phyloP scores from a whole-genome alignment of 306 rosid species.

The Inga leiocalycina region DNA sequence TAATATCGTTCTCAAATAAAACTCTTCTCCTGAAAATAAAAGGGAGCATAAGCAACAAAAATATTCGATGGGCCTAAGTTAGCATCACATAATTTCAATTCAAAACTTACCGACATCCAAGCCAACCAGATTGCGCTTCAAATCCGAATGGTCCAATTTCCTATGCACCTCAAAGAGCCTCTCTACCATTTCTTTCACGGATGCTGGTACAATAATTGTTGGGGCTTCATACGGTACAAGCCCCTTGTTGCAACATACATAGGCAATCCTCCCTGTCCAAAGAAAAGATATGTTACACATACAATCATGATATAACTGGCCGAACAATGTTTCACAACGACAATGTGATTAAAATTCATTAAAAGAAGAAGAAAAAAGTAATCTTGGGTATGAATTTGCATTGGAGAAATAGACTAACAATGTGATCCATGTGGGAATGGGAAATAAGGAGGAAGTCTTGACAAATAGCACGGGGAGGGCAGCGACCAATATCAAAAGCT shows the following conservation, averaged over 20 bases:
- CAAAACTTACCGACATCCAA: conserved; percentile 78
- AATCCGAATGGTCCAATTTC: conserved; percentile 86
- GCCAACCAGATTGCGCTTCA: conserved; percentile 74
- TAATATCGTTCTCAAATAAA: conserved; percentile 69
- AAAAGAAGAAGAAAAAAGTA: conserved; percentile 2
- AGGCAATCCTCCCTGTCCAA: conserved; percentile 38
- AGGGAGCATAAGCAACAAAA: conserved; percentile 20
- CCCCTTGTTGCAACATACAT: conserved; percentile 95
- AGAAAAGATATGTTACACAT: too few species aligned
- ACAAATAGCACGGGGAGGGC: conserved; percentile 83
- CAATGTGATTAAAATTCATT: neutral
- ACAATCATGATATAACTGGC: too few species aligned
- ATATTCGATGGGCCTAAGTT: neutral
- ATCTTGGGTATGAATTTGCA: neutral
- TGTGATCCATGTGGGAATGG: conserved; percentile 97
- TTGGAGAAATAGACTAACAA: conserved; percentile 51
- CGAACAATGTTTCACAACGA: neutral
- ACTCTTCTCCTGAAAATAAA: conserved; percentile 75
- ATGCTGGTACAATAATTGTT: conserved; percentile 72
- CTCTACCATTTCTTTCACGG: conserved; percentile 76
- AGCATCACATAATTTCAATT: conserved; percentile 19
- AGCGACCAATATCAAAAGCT: conserved; percentile 91
- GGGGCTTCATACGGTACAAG: conserved; percentile 89
- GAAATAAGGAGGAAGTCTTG: conserved; percentile 84
- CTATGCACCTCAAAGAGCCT: conserved; percentile 80